Conservation (phyloP, 768 basidiomycete genomes). For the Aureoboletus auriporus region DNA sequence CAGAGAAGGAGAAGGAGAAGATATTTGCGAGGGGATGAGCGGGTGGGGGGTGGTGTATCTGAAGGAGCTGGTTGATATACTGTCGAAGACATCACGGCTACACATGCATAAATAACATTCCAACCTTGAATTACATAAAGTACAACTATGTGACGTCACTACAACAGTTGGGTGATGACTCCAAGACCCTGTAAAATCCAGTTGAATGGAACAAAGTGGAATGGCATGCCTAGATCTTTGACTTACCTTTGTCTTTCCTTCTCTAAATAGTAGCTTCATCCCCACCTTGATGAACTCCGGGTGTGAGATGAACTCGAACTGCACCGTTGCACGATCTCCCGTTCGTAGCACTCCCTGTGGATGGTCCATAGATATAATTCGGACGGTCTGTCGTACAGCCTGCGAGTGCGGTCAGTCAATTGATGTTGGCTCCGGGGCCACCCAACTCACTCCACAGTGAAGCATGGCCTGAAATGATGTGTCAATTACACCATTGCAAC, state of each 20-base stretch:
- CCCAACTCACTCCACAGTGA: constrained; percentile 74
- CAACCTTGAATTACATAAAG: constrained; percentile 1
- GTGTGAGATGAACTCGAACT: constrained; percentile 90
- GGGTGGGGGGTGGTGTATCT: constrained; percentile 18
- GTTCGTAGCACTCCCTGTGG: constrained; percentile 87
- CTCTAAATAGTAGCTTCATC: constrained; percentile 89
- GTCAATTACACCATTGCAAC: constrained; percentile 1
- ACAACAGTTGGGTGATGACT: constrained; percentile 66
- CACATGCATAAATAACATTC: constrained; percentile 17
- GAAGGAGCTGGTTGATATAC: constrained; percentile 17
- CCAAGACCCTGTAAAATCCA: constrained; percentile 57
- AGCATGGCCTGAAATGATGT: constrained; percentile 66
- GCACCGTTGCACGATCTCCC: constrained; percentile 91
- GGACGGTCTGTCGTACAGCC: constrained; percentile 90
- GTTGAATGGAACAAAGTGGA: constrained; percentile 2
- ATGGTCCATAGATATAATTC: constrained; percentile 87
- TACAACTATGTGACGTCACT: constrained; percentile 24
- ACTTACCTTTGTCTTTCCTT: constrained; percentile 90
- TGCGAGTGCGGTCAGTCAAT: constrained; percentile 25
- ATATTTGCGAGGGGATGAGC: constrained; percentile 25
- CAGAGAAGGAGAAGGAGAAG: constrained; percentile 34
- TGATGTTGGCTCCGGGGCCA: not conserved
- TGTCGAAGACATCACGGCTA: constrained; percentile 19
- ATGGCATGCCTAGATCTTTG: not conserved
- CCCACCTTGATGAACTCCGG: constrained; percentile 92